Percentiles rank a stretch among this genome's conserved stretches.
phyloP scores from a whole-genome alignment of 2,329 filamentous ascomycete species.

The Colletotrichum tropicale region DNA sequence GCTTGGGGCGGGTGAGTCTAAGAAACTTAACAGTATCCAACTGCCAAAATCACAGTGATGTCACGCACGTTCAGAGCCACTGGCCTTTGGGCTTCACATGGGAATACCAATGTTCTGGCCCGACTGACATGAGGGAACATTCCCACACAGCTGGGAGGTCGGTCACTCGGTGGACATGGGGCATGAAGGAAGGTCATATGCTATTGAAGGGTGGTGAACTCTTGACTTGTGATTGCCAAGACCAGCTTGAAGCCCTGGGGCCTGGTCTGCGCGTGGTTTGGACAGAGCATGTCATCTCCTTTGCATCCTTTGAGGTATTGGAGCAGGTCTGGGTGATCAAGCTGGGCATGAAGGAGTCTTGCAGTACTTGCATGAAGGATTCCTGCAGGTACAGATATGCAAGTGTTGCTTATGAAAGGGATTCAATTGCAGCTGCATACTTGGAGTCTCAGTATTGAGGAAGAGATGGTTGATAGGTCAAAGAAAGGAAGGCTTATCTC shows the following conservation, averaged over 20 bases:
- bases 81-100: not conserved
- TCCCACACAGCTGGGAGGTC: not conserved
- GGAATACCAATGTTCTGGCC: not conserved
- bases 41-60: not conserved
- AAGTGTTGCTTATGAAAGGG: not conserved
- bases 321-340: not conserved
- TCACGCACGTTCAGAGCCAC: not conserved
- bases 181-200: not conserved
- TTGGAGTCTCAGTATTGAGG: fast-evolving
- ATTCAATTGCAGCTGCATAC: not conserved
- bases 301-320: not conserved
- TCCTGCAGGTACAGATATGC: fast-evolving
- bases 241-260: not conserved
- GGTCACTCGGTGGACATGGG: not conserved
- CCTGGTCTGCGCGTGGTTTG: fast-evolving
- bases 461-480: fast-evolving
- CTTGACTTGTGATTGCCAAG: not conserved
- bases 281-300: not conserved
- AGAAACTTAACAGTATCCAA: not conserved
- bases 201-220: not conserved
- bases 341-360: not conserved
- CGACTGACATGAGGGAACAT: not conserved
- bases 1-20: not conserved
- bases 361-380: not conserved
- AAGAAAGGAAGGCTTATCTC: not conserved